A percentile compares a stretch with the other conserved stretches of the same genome.
Conservation (phyloP, 1,284 basidiomycete species). For the Sphaerobolus stellatus region DNA sequence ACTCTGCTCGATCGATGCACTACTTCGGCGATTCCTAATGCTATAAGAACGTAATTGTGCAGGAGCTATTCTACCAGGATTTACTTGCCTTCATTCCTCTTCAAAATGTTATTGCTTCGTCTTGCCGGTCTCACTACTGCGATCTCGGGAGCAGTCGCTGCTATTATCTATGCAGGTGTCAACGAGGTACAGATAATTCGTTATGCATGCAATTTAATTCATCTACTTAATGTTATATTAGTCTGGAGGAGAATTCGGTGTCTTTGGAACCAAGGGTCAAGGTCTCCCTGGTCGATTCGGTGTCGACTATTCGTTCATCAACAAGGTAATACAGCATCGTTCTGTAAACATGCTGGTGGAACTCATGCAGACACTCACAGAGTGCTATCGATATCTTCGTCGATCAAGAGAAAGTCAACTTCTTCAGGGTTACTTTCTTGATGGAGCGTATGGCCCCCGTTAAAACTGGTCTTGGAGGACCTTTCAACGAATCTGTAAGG, state of each 20-base stretch:
- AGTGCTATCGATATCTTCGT: slow-evolving; percentile 46
- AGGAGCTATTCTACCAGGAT: too few species aligned
- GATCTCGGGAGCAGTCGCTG: not conserved
- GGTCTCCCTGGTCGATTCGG: slow-evolving; percentile 46
- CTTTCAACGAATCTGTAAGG: slow-evolving; percentile 45
- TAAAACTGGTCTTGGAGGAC: slow-evolving; percentile 38
- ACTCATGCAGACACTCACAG: slow-evolving; percentile 26
- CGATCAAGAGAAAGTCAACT: slow-evolving; percentile 48
- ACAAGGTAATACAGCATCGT: slow-evolving; percentile 41
- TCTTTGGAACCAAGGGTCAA: not conserved
- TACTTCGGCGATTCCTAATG: too few species aligned
- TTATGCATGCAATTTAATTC: not conserved
- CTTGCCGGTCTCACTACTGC: not conserved
- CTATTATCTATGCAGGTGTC: not conserved
- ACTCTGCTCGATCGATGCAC: too few species aligned
- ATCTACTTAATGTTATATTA: not conserved
- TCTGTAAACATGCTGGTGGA: not conserved
- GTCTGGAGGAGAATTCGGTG: slow-evolving; percentile 14
- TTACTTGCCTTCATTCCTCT: too few species aligned
- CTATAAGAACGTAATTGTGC: too few species aligned
- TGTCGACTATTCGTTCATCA: slow-evolving; percentile 48
- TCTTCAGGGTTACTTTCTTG: slow-evolving; percentile 48
- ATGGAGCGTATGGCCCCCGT: slow-evolving; percentile 25
- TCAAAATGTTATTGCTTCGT: too few species aligned
- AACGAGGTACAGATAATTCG: not conserved